Conservation (phyloP, 208 protist species). For the Acanthamoeba sp. region DNA sequence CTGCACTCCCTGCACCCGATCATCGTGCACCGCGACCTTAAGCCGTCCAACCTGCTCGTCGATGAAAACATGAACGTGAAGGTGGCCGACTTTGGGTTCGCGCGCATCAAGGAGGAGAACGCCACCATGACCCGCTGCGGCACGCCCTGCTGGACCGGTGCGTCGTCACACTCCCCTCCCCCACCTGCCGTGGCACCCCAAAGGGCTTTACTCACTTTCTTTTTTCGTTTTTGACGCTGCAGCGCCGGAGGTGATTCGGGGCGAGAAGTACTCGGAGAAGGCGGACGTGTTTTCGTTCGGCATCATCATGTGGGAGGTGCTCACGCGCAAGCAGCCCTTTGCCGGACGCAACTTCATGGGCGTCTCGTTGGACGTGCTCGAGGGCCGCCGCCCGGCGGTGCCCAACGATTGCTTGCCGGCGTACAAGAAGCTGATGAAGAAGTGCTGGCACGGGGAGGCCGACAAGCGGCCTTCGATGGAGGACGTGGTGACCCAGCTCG, state of each 20-base stretch:
- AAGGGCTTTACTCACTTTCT: too few species aligned
- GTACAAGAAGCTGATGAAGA: constrained; percentile 3
- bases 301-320: constrained; percentile 29
- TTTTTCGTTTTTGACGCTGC: background rate
- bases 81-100: constrained; percentile 57
- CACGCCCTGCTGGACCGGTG: constrained; percentile 18
- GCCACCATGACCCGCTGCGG: constrained; percentile 40
- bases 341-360: constrained; percentile 45
- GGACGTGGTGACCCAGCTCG: background rate
- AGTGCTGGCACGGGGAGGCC: background rate
- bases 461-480: constrained; percentile 12
- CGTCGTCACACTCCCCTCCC: background rate
- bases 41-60: constrained; percentile 83
- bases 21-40: constrained; percentile 86
- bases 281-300: constrained; percentile 30
- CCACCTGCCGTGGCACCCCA: too few species aligned
- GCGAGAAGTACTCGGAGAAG: constrained; percentile 55
- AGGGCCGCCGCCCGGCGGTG: background rate
- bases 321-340: background rate
- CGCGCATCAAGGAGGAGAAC: constrained; percentile 44
- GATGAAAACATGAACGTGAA: constrained; percentile 84
- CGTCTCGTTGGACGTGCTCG: constrained; percentile 24
- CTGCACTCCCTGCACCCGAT: constrained; percentile 81
- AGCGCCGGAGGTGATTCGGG: constrained; percentile 14
- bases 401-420: background rate